Evolutionary conservation across 805 yeast species (phyloP), one percentile per base, ranked within the genome.

Genomic region (Kluyveromyces starmeri): DNA sequence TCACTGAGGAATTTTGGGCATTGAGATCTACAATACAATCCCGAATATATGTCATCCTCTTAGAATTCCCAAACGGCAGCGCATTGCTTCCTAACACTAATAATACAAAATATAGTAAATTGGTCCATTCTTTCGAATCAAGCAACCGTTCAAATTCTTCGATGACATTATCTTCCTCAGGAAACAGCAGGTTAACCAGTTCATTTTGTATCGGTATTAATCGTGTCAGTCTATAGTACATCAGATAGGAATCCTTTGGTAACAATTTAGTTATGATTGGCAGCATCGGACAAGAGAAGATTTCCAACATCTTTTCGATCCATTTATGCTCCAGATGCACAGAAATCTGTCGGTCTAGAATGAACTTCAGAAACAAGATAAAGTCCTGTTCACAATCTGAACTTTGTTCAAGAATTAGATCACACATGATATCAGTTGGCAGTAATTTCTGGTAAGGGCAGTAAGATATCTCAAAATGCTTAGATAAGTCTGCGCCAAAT

Each of bases 261-360:
- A 47, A 47, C 11, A 47, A 27, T 8, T 42, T 23, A 3, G 46
- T 36, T 33, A 46, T 46, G 5, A 14, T 25, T 12, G 42, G 20
- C 13, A 45, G 36, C 2, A 22, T 28, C 6, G 34, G 19, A 16
- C 20, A 20, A 17, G 37, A 12, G 20, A 38, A 26, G 5, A 20
- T 20, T 7, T 31, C 27, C 19, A 33, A 32, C 3, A 44, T 21
- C 3, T 28, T 23, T 12, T 36, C 25, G 28, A 55, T 50, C 51
- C 47, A 40, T 1, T 21, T 12, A 1, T 38, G n/a, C 12, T 40
- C 43, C 7, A 40, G 20, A 4, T 53, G 45, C 12, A 48, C 47
- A 37, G 38, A 56, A 9, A 55, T 23, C 12, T 49, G 52, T 19
- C 53, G 42, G 32, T 56, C 61, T 14, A 56, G 37, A 9, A 54